Percentiles rank a stretch among this genome's conserved stretches.
Conservation (phyloP, 495 filamentous ascomycete species). For the Evansstolkia leycettana region DNA sequence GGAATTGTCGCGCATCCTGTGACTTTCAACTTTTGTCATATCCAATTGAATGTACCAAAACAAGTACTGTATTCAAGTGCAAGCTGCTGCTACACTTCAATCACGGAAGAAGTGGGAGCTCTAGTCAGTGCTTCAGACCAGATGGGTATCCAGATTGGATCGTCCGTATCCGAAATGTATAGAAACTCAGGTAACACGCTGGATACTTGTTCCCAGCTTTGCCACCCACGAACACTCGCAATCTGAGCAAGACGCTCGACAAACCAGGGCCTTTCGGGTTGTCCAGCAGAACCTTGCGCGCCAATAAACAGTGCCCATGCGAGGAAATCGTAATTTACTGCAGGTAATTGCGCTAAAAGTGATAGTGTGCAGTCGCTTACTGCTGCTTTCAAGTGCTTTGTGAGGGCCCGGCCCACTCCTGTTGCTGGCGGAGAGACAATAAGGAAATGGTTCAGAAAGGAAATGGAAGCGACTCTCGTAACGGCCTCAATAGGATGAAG, state of each 20-base stretch:
- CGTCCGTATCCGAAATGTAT: constrained; percentile 11
- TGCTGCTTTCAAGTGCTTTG: constrained; percentile 14
- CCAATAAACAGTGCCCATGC: constrained; percentile 23
- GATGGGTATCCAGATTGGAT: constrained; percentile 12
- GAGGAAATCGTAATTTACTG: constrained; percentile 12
- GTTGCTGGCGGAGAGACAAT: constrained; percentile 21
- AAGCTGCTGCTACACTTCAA: constrained; percentile 1
- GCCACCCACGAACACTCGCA: constrained; percentile 18
- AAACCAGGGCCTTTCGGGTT: constrained; percentile 18
- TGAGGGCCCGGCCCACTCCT: constrained; percentile 26
- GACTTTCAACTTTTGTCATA: not conserved
- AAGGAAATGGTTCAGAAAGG: constrained; percentile 20
- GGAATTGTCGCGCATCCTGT: too few species aligned
- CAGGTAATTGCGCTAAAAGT: constrained; percentile 8
- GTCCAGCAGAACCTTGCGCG: constrained; percentile 17
- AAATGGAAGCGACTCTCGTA: constrained; percentile 18
- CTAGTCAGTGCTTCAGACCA: constrained; percentile 19
- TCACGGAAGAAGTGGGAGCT: constrained; percentile 6
- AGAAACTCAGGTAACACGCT: constrained; percentile 13
- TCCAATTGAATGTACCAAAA: not conserved
- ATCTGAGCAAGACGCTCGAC: constrained; percentile 15
- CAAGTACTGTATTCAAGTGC: not conserved
- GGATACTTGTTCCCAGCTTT: constrained; percentile 17
- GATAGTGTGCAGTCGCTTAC: constrained; percentile 10
- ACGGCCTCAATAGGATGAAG: constrained; percentile 19